phyloP scores from a whole-genome alignment of 2,329 filamentous ascomycete genomes.

The Nemania diffusa region DNA sequence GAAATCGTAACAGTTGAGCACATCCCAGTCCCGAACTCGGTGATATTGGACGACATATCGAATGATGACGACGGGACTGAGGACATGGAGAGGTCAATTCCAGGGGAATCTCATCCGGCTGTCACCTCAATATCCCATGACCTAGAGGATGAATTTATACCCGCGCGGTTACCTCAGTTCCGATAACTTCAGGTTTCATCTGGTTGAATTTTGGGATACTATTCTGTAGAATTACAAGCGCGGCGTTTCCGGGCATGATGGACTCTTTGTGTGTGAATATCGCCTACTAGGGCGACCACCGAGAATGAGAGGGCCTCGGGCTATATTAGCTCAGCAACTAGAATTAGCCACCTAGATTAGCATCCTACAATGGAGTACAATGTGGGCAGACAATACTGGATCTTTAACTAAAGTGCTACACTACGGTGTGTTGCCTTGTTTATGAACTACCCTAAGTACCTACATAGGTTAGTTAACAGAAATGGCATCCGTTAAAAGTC shows the following conservation, averaged over 20 bases:
- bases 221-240: slow-evolving; percentile 35
- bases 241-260: slow-evolving; percentile 32
- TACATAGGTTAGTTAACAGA: too few relatives aligned
- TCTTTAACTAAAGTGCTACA: neutral
- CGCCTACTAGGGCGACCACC: neutral
- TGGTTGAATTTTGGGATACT: slow-evolving; percentile 24
- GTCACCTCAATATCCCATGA: slow-evolving; percentile 29
- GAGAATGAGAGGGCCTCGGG: slow-evolving; percentile 21
- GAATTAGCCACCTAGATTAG: neutral
- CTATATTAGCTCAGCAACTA: slow-evolving; percentile 3
- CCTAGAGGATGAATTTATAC: slow-evolving; percentile 58
- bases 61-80: slow-evolving; percentile 38
- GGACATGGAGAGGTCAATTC: slow-evolving; percentile 19
- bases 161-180: slow-evolving; percentile 68
- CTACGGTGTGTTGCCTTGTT: neutral
- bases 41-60: slow-evolving; percentile 42
- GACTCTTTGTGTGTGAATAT: slow-evolving; percentile 14
- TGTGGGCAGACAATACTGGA: neutral
- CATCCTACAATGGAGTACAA: neutral
- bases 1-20: slow-evolving; percentile 47
- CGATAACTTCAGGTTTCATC: slow-evolving; percentile 46
- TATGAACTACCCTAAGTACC: neutral
- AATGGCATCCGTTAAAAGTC: neutral
- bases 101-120: slow-evolving; percentile 25
- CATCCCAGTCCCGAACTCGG: slow-evolving; percentile 43